Base-by-base conservation (phyloP, 2,329 filamentous ascomycete species). In the Chaetomium sp. region DNA sequence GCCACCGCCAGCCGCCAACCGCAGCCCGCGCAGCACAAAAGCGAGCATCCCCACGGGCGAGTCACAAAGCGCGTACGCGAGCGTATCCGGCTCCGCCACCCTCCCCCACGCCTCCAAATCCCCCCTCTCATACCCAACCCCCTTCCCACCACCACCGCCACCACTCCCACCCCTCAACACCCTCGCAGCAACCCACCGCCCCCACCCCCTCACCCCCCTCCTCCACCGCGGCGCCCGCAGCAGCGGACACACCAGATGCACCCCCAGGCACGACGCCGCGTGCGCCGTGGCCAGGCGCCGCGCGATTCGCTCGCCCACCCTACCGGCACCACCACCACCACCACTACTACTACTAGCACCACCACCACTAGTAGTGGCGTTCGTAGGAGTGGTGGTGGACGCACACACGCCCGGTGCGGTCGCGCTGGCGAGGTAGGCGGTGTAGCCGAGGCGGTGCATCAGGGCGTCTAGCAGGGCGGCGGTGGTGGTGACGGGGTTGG, bases 31-130 rank as follows among this genome's bases (percentile, higher is more conserved):
- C 64, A 86, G 72, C 4, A 86, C 78, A 66, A 85, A 82, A 33
- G 85, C 82, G 9, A 88, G 75, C 8, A 88, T 74, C 0, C 86
- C 86, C 0, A 82, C 81, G 0, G 86, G 86, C 3, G 85, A 88
- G 73, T 88, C 86, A 71, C 85, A 87, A 1, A 88, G 78, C 1
- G 85, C 85, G 68, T 87, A 88, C 0, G 85, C 77, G 2, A 86
- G 75, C 0, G 84, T 85, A 66, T 86, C 85, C 0, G 84, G 83
- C 53, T 84, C 82, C 16, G 73, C 72, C 51, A 77, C 68, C 21
- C 4, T 33, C 35, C 25, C n/a, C n/a, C n/a, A n/a, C n/a, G n/a
- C n/a, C n/a, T n/a, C n/a, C n/a, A n/a, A n/a, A n/a, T n/a, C n/a
- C n/a, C n/a, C n/a, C n/a, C n/a, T n/a, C n/a, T n/a, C n/a, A n/a